A percentile compares a stretch with the other conserved stretches of the same genome.
phyloP scores from a whole-genome alignment of 164 flowering plant species.

The Vitis cinerea region DNA sequence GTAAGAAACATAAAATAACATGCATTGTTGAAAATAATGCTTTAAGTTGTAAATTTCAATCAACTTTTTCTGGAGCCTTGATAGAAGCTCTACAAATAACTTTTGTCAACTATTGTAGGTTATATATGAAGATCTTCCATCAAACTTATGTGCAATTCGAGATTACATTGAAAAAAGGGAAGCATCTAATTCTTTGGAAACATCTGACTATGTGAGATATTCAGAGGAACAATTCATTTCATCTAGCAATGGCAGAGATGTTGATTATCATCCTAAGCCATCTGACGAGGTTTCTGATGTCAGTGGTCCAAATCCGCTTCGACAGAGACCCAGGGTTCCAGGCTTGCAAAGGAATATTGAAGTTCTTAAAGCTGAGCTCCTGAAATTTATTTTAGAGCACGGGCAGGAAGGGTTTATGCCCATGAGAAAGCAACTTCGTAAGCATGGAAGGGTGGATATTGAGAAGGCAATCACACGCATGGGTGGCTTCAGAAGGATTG shows the following conservation, averaged over 20 bases:
- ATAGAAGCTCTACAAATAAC: background rate
- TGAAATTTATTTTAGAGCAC: slow-evolving; percentile 61
- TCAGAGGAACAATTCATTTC: slow-evolving; percentile 23
- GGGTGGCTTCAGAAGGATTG: slow-evolving; percentile 94
- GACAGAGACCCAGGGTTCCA: slow-evolving; percentile 71
- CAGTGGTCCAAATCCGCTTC: slow-evolving; percentile 20
- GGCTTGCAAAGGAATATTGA: slow-evolving; percentile 88
- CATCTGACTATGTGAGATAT: slow-evolving; percentile 11
- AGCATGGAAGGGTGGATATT: slow-evolving; percentile 87
- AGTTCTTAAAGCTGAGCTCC: slow-evolving; percentile 73
- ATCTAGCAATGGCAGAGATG: slow-evolving; percentile 16
- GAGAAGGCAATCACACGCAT: slow-evolving; percentile 91
- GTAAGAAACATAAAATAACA: background rate
- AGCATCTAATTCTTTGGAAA: slow-evolving; percentile 22
- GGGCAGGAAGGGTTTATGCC: slow-evolving; percentile 99
- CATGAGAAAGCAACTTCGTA: slow-evolving; percentile 90
- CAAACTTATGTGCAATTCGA: slow-evolving; percentile 90
- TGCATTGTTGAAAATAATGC: no score
- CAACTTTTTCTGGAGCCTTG: background rate
- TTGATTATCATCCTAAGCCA: background rate
- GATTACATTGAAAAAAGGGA: slow-evolving; percentile 73
- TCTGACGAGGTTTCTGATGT: slow-evolving; percentile 14
- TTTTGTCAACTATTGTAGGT: slow-evolving; percentile 43
- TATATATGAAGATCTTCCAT: slow-evolving; percentile 95
- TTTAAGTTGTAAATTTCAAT: background rate